Percentiles rank a stretch among this genome's conserved stretches.
Evolutionary conservation across 441 rosid genomes (phyloP).

Genomic region (Arabidopsis lyrata): DNA sequence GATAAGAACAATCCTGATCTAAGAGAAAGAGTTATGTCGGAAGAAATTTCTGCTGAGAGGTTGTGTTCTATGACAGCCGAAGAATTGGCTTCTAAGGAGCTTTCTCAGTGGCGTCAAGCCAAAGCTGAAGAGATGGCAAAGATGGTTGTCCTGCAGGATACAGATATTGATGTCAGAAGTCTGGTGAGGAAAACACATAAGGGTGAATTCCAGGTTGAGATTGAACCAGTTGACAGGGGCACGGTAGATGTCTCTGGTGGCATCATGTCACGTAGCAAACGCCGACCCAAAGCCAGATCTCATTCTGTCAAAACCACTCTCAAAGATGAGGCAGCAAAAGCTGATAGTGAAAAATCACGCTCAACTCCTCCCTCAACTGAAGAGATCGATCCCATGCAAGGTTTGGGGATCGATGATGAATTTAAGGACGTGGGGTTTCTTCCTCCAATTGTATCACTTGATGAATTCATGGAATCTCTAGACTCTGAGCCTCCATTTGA

Average conservation of each 20-base stretch:
- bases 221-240: slow-evolving; percentile 67
- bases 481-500: slow-evolving; percentile 91
- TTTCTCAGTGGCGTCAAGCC: slow-evolving; percentile 95
- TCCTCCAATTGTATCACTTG: slow-evolving; percentile 94
- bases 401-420: slow-evolving; percentile 82
- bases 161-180: slow-evolving; percentile 78
- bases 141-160: slow-evolving; percentile 92
- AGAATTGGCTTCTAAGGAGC: slow-evolving; percentile 98
- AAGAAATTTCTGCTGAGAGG: slow-evolving; percentile 73
- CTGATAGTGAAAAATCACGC: slow-evolving; percentile 43
- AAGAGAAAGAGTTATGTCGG: slow-evolving; percentile 83
- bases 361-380: slow-evolving; percentile 71
- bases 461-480: slow-evolving; percentile 95
- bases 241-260: slow-evolving; percentile 73
- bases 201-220: slow-evolving; percentile 95
- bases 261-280: slow-evolving; percentile 45
- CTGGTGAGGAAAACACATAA: slow-evolving; percentile 96
- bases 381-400: slow-evolving; percentile 50
- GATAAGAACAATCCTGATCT: slow-evolving; percentile 94
- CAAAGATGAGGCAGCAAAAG: slow-evolving; percentile 48
- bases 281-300: slow-evolving; percentile 42
- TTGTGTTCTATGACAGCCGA: slow-evolving; percentile 95
- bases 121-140: slow-evolving; percentile 97
- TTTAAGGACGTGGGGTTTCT: slow-evolving; percentile 79
- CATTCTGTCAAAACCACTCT: slow-evolving; percentile 42